These are phyloP conservation scores for Aspergillus sclerotioniger DNA, from an alignment of 495 filamentous ascomycete genomes.

Conservation along the genomic window DNA sequence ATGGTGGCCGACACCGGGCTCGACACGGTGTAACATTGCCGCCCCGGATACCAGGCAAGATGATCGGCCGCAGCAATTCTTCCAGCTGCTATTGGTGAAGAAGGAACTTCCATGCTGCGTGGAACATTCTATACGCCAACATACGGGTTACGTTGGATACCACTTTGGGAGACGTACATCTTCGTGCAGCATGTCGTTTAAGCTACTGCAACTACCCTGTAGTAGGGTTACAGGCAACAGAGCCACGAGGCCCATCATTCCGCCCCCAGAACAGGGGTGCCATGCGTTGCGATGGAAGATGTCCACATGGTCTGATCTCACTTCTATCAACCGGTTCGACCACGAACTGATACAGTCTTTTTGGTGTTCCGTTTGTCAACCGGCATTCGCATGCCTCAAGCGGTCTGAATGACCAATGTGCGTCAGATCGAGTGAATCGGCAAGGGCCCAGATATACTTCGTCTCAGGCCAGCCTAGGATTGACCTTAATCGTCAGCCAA, in stretches of 20 bases:
- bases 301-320: slow-evolving; percentile 9
- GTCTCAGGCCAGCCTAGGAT: background rate
- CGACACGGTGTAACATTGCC: background rate
- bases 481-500: background rate
- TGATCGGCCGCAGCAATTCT: background rate
- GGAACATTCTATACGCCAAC: slow-evolving; percentile 4
- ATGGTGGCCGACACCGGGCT: slow-evolving; percentile 1
- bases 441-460: background rate
- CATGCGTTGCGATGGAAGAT: slow-evolving; percentile 12
- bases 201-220: slow-evolving; percentile 1
- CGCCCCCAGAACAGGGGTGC: slow-evolving; percentile 9
- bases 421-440: background rate
- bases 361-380: background rate
- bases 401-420: background rate
- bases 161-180: slow-evolving; percentile 4
- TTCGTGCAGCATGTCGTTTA: background rate
- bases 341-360: background rate
- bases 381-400: background rate
- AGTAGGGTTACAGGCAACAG: background rate
- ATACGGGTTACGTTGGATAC: slow-evolving; percentile 4
- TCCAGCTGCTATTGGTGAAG: background rate
- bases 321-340: background rate
- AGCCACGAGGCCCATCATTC: slow-evolving; percentile 2
- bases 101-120: background rate
- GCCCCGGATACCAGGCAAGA: background rate